Base-by-base conservation (phyloP, 2,329 filamentous ascomycete species). In the Penicillium hesseltinei region DNA sequence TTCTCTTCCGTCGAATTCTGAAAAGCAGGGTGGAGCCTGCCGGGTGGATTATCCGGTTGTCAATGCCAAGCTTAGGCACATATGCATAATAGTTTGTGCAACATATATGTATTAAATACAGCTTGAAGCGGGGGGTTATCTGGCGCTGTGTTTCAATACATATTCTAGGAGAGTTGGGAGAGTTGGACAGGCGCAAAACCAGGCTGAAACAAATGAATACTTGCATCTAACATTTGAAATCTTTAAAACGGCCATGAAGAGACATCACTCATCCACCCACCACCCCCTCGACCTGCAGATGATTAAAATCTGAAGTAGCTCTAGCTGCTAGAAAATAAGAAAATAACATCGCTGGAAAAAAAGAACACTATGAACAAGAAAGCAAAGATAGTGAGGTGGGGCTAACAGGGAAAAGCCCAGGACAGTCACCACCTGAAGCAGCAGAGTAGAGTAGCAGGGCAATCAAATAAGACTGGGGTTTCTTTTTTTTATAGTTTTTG, bases 351-450 rank as follows among this genome's bases (percentile, higher is more conserved):
- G 65, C 65, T 67, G 36, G 36, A 40, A 40, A 51, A 27, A 51
- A 49, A n/a, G 42, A 62, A 60, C 48, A 61, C 44, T 63, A 65
- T 65, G 9, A 57, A 67, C 62, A 67, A 62, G 60, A 65, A 60
- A 45, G 25, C 58, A 61, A 60, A 57, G 52, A 47, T 25, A 23
- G 19, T 36, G 39, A 58, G 33, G 11, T 27, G 33, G 56, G 19
- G 31, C 45, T 48, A 40, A 39, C 44, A 47, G 21, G 23, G 2
- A 40, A 58, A 42, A 48, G 36, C 49, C 43, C 45, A 19, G 40
- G 40, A 45, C 50, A 46, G 42, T 52, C 54, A 54, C 46, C 40
- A 49, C 35, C 48, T 49, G 27, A 54, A 59, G 59, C 58, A 63
- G 55, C 53, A 65, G 54, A 57, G 49, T 44, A 55, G 53, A 54